These are phyloP conservation scores for Nigrospora oryzae DNA, from an alignment of 2,329 filamentous ascomycete genomes.

Conservation along the genomic window DNA sequence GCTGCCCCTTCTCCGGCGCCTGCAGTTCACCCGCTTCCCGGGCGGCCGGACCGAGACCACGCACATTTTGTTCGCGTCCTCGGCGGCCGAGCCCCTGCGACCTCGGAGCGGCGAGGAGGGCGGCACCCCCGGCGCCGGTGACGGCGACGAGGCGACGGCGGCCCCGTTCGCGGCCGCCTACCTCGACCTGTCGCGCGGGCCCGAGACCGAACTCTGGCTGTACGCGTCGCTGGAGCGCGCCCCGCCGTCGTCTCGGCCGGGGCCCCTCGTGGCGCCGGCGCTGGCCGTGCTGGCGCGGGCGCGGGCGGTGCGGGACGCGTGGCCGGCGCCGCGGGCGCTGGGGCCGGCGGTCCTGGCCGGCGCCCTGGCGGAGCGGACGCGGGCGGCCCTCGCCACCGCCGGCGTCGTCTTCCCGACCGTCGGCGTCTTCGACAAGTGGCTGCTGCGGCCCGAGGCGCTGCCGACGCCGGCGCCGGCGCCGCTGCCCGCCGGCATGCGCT, in stretches of 20 bases:
- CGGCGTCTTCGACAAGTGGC: constrained; percentile 44
- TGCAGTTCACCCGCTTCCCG: constrained; percentile 44
- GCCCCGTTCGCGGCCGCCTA: constrained; percentile 47
- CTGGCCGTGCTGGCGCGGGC: constrained; percentile 11
- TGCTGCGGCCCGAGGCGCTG: constrained; percentile 41
- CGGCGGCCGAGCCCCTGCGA: constrained; percentile 1
- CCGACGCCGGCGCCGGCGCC: constrained; percentile 19
- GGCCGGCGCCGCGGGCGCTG: constrained; percentile 6
- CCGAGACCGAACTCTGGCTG: constrained; percentile 58
- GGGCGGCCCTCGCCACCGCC: constrained; percentile 19
- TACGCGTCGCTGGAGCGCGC: constrained; percentile 42
- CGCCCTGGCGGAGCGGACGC: constrained; percentile 27
- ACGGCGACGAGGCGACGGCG: constrained; percentile 3
- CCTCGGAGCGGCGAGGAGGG: too few species aligned
- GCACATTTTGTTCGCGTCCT: constrained; percentile 30
- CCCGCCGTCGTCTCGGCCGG: too few species aligned
- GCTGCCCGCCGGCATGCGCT: constrained; percentile 41
- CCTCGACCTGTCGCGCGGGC: constrained; percentile 49
- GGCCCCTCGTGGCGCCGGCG: neutral
- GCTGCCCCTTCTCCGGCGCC: constrained; percentile 51
- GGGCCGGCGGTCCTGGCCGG: constrained; percentile 26
- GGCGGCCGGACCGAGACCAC: constrained; percentile 31
- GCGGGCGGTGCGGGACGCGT: constrained; percentile 12
- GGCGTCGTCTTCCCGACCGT: constrained; percentile 17
- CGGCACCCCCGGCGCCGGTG: too few species aligned